These are phyloP conservation scores for Colletotrichum musae DNA, from an alignment of 2,329 filamentous ascomycete species.

Conservation along the genomic window DNA sequence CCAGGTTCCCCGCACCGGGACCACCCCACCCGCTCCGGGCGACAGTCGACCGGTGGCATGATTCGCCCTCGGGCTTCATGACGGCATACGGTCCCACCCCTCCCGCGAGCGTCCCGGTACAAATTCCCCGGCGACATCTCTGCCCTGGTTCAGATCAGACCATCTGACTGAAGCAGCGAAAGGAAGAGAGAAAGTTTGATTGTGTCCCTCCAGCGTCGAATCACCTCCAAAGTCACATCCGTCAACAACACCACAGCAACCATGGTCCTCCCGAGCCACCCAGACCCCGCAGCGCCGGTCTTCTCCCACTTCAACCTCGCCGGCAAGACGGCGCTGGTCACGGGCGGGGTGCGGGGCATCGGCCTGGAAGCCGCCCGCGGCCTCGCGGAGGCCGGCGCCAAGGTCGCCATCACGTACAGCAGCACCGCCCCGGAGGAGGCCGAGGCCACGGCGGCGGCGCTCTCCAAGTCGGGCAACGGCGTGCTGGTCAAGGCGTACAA, in stretches of 20 bases:
- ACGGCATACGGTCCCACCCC: conserved; percentile 1
- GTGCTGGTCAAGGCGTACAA: conserved; percentile 52
- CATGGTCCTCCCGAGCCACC: conserved; percentile 37
- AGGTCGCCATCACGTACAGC: conserved; percentile 36
- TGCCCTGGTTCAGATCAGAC: conserved; percentile 14
- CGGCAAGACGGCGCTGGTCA: conserved; percentile 38
- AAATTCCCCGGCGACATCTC: conserved; percentile 19
- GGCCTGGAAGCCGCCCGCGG: conserved; percentile 31
- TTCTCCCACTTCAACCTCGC: conserved; percentile 38
- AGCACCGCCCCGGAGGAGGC: conserved; percentile 37
- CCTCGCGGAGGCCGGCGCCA: conserved; percentile 34
- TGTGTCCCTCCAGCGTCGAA: background rate
- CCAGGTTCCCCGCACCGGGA: conserved; percentile 29
- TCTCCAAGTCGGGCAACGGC: conserved; percentile 37
- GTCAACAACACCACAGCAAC: background rate
- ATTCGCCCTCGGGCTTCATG: conserved; percentile 16
- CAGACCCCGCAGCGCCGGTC: conserved; percentile 29
- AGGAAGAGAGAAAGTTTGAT: background rate
- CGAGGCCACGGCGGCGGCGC: conserved; percentile 27
- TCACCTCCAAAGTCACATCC: background rate
- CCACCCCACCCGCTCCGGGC: conserved; percentile 19
- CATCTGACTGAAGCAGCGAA: background rate
- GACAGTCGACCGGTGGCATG: conserved; percentile 16
- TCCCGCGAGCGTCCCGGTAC: conserved; percentile 16
- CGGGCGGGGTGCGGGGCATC: conserved; percentile 35